Evolutionary conservation across 768 basidiomycete species (phyloP).

Genomic region (Vararia minispora): DNA sequence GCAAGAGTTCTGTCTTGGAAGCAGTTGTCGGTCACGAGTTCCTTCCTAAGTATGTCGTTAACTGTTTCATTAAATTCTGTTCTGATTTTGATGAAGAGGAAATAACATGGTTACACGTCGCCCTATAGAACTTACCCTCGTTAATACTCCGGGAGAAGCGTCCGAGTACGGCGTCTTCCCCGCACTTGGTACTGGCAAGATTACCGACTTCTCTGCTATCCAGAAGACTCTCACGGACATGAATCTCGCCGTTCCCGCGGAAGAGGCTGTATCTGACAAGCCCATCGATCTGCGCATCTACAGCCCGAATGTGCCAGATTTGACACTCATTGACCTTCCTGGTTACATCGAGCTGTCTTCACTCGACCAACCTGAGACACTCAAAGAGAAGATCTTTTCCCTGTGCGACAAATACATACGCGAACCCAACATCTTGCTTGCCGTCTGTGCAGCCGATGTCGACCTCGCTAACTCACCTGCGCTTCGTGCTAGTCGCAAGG

Average conservation of each 20-base stretch:
- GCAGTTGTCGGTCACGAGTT: slow-evolving; percentile 98
- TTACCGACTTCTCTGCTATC: slow-evolving; percentile 84
- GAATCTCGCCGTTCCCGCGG: slow-evolving; percentile 85
- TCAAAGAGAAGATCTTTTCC: slow-evolving; percentile 84
- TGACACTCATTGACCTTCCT: slow-evolving; percentile 94
- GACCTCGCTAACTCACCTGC: slow-evolving; percentile 98
- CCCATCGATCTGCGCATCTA: slow-evolving; percentile 97
- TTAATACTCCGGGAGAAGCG: slow-evolving; percentile 69
- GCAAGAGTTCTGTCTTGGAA: slow-evolving; percentile 96
- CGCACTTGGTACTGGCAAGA: slow-evolving; percentile 75
- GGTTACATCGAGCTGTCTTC: slow-evolving; percentile 95
- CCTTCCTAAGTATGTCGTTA: slow-evolving; percentile 78
- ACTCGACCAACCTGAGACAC: slow-evolving; percentile 87
- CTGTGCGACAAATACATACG: slow-evolving; percentile 96
- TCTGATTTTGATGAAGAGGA: slow-evolving; percentile 53
- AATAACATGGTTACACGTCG: slow-evolving; percentile 99
- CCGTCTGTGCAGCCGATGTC: slow-evolving; percentile 96
- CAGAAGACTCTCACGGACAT: slow-evolving; percentile 91
- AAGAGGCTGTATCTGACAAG: slow-evolving; percentile 85
- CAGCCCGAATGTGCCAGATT: slow-evolving; percentile 91
- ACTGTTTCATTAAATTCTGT: background rate
- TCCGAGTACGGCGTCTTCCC: slow-evolving; percentile 94
- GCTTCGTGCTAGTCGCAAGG: slow-evolving; percentile 81
- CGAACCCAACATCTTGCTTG: slow-evolving; percentile 99
- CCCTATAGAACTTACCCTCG: slow-evolving; percentile 94